Conservation (phyloP, 1,284 basidiomycete genomes). For the Apiotrichum mycotoxinovorans region DNA sequence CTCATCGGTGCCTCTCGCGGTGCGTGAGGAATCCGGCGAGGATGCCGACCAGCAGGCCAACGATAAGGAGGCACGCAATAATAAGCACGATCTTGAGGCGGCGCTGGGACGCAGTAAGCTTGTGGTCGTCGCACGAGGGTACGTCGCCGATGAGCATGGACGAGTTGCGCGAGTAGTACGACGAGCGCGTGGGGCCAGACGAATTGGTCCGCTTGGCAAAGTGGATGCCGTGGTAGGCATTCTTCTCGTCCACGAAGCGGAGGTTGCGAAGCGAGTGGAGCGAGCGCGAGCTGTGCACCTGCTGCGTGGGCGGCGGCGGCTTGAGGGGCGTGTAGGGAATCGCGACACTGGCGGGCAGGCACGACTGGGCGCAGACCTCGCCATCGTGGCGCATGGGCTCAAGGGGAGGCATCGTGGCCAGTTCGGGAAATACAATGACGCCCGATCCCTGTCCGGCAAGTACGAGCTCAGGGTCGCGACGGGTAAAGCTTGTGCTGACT, state of each 20-base stretch:
- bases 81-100: constrained; percentile 8
- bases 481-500: constrained; percentile 6
- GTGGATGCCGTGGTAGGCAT: background rate
- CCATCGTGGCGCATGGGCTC: constrained; percentile 12
- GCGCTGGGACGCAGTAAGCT: background rate
- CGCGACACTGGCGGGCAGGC: constrained; percentile 14
- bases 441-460: constrained; percentile 8
- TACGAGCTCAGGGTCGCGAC: background rate
- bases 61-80: constrained; percentile 14
- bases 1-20: constrained; percentile 1
- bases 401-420: constrained; percentile 12
- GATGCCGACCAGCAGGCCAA: constrained; percentile 28
- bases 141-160: constrained; percentile 13
- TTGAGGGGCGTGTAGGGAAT: constrained; percentile 16
- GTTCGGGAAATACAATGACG: constrained; percentile 28
- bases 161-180: background rate
- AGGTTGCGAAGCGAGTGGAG: constrained; percentile 10
- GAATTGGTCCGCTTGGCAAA: constrained; percentile 9
- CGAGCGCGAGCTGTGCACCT: background rate
- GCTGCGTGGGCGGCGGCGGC: constrained; percentile 6
- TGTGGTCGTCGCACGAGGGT: constrained; percentile 10
- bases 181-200: constrained; percentile 10
- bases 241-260: constrained; percentile 8
- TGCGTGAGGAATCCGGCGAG: constrained; percentile 26
- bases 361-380: constrained; percentile 19